Base-by-base conservation (phyloP, 306 rosid species). In the Fragaria iinumae region DNA sequence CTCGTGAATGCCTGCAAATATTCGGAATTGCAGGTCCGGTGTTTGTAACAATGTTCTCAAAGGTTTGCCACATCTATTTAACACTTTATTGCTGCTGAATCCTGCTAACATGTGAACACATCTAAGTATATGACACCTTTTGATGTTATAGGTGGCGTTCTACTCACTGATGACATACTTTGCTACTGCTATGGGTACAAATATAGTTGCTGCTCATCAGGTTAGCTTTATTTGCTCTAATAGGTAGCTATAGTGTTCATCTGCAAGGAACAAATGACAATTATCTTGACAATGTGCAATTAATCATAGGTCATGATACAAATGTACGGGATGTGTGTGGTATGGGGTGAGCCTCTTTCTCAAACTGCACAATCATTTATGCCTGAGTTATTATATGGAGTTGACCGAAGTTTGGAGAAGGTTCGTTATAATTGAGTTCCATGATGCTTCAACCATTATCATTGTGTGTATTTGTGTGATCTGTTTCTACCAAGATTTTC, bases 271-370 rank as follows among this genome's bases (percentile, higher is more conserved):
- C 47, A 66, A 39, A 18, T 1, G 2, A 66, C 48, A 66, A 36
- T 65, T 65, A 34, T 16, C 45, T 34, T 66, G 49, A 66, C 29
- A 38, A 34, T 38, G 5, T 41, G 41, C 73, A 78, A 50, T 74
- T 80, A 82, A 8, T 71, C 56, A 69, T 81, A 94, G 97, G 98
- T 92, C 88, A 88, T 94, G 97, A 62, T 94, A 72, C 98, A 94
- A 89, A 86, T 88, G 14, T 89, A 84, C 72, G 59, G 75, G 81
- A 86, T 84, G 82, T 90, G 93, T 82, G 85, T 93, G 2, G 98
- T 94, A 49, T 94, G 91, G 97, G 98, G 98, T 48, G 97, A 92
- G 79, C 98, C 98, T 81, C 95, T 94, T 57, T 92, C 92, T 66
- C 98, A 94, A 87, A 90, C 97, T 55, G 98, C 98, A 27, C 97